phyloP scores from a whole-genome alignment of 257 asterid species.

The Craterostigma plantagineum region DNA sequence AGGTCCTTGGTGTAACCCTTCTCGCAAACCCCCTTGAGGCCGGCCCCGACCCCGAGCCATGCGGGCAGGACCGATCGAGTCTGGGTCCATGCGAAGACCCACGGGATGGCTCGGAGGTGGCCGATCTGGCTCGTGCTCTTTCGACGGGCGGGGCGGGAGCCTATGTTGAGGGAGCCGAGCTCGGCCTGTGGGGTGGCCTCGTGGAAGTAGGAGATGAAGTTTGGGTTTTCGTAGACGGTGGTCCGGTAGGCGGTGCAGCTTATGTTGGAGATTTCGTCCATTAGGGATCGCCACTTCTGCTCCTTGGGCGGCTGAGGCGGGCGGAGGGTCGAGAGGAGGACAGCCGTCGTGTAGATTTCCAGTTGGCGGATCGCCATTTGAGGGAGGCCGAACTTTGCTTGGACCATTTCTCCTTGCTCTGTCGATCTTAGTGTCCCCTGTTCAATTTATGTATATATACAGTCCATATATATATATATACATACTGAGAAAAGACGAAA shows the following conservation, averaged over 20 bases:
- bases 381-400: constrained; percentile 89
- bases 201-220: constrained; percentile 69
- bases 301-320: constrained; percentile 79
- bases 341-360: constrained; percentile 90
- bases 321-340: constrained; percentile 71
- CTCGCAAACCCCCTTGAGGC: constrained; percentile 63
- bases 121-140: constrained; percentile 58
- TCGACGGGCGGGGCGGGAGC: constrained; percentile 86
- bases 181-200: constrained; percentile 97
- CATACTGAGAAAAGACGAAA: too few species aligned
- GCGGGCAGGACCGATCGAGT: constrained; percentile 88
- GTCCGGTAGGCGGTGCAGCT: constrained; percentile 55
- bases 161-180: constrained; percentile 83
- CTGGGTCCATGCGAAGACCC: constrained; percentile 98
- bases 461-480: too few species aligned
- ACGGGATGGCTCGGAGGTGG: constrained; percentile 80
- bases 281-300: constrained; percentile 72
- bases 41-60: constrained; percentile 97
- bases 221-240: constrained; percentile 80
- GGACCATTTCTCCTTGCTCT: constrained; percentile 99
- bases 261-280: constrained; percentile 77
- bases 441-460: neutral
- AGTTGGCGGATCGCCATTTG: constrained; percentile 89
- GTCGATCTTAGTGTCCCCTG: constrained; percentile 91
- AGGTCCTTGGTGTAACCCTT: constrained; percentile 60